Percentiles rank a stretch among this genome's conserved stretches.
Conservation (phyloP, 495 filamentous ascomycete genomes). For the Cladorrhinum samala region DNA sequence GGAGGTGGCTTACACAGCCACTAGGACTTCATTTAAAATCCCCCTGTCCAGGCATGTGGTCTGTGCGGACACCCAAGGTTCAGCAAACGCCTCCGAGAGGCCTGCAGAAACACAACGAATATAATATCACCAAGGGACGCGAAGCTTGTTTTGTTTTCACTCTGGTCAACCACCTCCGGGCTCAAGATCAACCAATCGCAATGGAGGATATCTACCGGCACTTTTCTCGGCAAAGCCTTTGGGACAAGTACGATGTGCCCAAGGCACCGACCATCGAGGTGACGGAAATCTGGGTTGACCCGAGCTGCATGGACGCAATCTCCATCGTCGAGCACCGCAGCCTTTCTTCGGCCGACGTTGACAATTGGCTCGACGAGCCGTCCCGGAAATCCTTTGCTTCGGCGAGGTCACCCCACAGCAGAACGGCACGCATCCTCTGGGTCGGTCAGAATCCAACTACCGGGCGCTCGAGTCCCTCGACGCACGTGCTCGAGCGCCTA, state of each 20-base stretch:
- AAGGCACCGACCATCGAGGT: slow-evolving; percentile 18
- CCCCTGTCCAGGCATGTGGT: not conserved
- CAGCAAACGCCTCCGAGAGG: no score
- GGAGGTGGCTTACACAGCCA: slow-evolving; percentile 2
- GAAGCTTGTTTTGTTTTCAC: not conserved
- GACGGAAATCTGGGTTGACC: slow-evolving; percentile 21
- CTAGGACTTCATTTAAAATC: not conserved
- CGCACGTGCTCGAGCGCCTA: slow-evolving; percentile 5
- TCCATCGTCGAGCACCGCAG: slow-evolving; percentile 5
- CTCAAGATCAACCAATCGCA: not conserved
- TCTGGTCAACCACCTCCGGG: not conserved
- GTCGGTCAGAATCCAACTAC: slow-evolving; percentile 11
- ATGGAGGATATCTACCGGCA: slow-evolving; percentile 22
- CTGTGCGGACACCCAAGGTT: no score
- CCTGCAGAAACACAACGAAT: not conserved
- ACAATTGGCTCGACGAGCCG: slow-evolving; percentile 23
- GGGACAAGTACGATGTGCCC: slow-evolving; percentile 17
- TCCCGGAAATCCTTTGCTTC: slow-evolving; percentile 5
- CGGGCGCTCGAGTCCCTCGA: slow-evolving; percentile 12
- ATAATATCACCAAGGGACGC: not conserved
- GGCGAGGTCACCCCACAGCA: not conserved
- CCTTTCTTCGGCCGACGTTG: slow-evolving; percentile 9
- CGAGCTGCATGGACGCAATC: not conserved
- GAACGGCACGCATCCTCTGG: slow-evolving; percentile 17
- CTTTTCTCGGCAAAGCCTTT: slow-evolving; percentile 14